A percentile compares a stretch with the other conserved stretches of the same genome.
Evolutionary conservation across 768 basidiomycete genomes (phyloP).

Genomic region (Termitomyces bulborhizus): DNA sequence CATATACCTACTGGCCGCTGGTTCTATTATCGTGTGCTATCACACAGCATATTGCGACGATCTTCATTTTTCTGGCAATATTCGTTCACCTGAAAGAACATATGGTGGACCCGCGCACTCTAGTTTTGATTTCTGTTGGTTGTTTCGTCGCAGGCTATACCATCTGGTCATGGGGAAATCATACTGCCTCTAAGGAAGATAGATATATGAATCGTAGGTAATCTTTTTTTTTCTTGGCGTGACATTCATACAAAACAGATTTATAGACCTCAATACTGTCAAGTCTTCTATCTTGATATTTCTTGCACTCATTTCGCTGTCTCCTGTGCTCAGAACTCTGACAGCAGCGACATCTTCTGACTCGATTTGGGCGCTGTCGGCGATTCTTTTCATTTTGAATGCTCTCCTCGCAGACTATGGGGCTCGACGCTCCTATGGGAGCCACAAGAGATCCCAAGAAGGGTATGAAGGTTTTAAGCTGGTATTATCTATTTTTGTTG

Average conservation of each 20-base stretch:
- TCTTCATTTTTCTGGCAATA: constrained; percentile 75
- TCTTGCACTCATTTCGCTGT: constrained; percentile 80
- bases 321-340: constrained; percentile 87
- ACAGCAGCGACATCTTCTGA: constrained; percentile 95
- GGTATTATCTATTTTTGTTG: constrained; percentile 15
- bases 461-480: constrained; percentile 33
- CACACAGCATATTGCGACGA: constrained; percentile 77
- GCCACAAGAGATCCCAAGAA: constrained; percentile 37
- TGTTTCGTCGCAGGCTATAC: constrained; percentile 58
- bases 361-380: constrained; percentile 94
- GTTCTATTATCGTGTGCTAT: constrained; percentile 68
- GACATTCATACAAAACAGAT: background rate
- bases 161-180: constrained; percentile 53
- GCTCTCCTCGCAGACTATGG: constrained; percentile 81
- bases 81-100: constrained; percentile 68
- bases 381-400: constrained; percentile 76
- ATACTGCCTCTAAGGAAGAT: constrained; percentile 12
- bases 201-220: constrained; percentile 16
- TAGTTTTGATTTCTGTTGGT: constrained; percentile 59
- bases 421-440: constrained; percentile 32
- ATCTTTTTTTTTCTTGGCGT: background rate
- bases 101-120: constrained; percentile 58
- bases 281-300: constrained; percentile 87
- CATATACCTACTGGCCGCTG: constrained; percentile 71
- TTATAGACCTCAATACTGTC: constrained; percentile 60